These are phyloP conservation scores for Tetrastigma voinierianum DNA, from an alignment of 164 flowering plant genomes.

Conservation along the genomic window DNA sequence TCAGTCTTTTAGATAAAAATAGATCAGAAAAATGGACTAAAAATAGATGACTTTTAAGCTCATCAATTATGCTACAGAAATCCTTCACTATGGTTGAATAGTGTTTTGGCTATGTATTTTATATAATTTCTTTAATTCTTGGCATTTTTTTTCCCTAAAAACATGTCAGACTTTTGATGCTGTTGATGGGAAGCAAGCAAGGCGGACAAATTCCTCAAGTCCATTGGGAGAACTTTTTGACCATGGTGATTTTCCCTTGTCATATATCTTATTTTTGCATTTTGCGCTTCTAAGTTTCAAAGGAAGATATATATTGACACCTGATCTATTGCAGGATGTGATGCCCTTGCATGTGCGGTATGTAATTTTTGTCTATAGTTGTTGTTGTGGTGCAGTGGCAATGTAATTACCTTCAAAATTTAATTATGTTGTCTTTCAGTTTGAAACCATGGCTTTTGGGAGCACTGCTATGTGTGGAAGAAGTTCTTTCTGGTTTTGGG, in stretches of 20 bases:
- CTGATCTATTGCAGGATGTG: slow-evolving; percentile 73
- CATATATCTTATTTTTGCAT: neutral
- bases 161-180: slow-evolving; percentile 91
- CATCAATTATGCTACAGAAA: no score
- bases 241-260: slow-evolving; percentile 57
- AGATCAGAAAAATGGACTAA: no score
- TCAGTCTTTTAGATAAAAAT: no score
- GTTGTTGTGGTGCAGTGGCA: neutral
- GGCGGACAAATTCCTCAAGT: slow-evolving; percentile 96
- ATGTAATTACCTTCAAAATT: slow-evolving; percentile 6
- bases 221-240: slow-evolving; percentile 99
- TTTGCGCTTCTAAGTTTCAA: no score
- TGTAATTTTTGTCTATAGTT: slow-evolving; percentile 22
- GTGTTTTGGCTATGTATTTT: neutral
- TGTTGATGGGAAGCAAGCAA: slow-evolving; percentile 99
- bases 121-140: neutral
- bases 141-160: neutral
- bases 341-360: slow-evolving; percentile 98
- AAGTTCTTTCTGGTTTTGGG: slow-evolving; percentile 86
- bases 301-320: no score
- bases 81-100: no score
- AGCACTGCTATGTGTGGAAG: slow-evolving; percentile 97
- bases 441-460: slow-evolving; percentile 90
- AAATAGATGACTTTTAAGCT: no score
- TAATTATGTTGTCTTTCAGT: slow-evolving; percentile 42